Evolutionary conservation across 345 rosid species (phyloP), one percentile per base, ranked within the genome.

Genomic region (Cardamine chenopodiifolia): DNA sequence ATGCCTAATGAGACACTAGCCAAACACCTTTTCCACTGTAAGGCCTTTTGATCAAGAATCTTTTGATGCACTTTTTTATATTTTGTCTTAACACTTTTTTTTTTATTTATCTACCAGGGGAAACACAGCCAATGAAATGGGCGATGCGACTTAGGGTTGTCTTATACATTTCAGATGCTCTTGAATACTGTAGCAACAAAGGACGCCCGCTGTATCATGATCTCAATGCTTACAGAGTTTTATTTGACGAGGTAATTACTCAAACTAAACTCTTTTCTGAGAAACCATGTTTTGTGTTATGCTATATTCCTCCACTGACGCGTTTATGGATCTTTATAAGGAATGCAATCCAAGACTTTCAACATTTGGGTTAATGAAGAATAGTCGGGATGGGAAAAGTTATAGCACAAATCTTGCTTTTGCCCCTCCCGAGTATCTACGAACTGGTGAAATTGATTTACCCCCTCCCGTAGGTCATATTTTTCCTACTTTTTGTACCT

Each of bases 81-180:
- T 39, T 17, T 14, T 31, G 26, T 13, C 31, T 23, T 52, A 17
- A 2, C 18, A 23, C 40, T 6, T 40, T 66, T 6, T 40, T 66
- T 26, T n/a, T 7, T 40, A 14, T 42, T 9, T n/a, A 47, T 60
- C 26, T 25, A 20, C 31, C 81, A 93, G 98, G 98, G 97, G 98
- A 91, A 79, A 28, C 85, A 65, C 94, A 85, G 18, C 98, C 98
- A 5, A 88, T 93, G 96, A 86, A 84, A 81, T 91, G 98, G 98
- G 86, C 86, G n/a, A 93, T 93, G 97, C 86, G 97, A 65, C 81
- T 93, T 48, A 82, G 97, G 78, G 96, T 93, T 82, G 89, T 88
- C 53, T 62, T 91, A 71, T 81, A 93, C 84, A 86, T 93, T 63
- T 89, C 91, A 2, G 88, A 91, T 82, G 98, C 97, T 75, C 83